Conservation (phyloP, 2,329 filamentous ascomycete genomes). For the Zymoseptoria crescenta region DNA sequence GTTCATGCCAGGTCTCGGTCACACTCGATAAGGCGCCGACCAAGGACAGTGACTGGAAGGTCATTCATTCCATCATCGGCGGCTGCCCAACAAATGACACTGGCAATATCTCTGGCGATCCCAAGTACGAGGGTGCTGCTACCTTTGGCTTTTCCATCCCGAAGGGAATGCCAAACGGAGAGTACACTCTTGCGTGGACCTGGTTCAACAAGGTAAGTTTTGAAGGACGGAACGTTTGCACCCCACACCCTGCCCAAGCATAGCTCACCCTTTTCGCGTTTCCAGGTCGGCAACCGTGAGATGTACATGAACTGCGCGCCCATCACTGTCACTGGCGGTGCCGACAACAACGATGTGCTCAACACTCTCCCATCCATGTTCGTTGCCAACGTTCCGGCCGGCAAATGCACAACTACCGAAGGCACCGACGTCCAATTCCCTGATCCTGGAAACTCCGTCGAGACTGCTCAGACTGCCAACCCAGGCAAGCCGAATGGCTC, state of each 20-base stretch:
- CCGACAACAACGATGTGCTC: conserved; percentile 41
- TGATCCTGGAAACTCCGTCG: conserved; percentile 44
- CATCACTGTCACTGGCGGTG: conserved; percentile 51
- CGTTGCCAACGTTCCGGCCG: conserved; percentile 49
- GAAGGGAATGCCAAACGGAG: conserved; percentile 61
- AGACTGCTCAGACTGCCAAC: conserved; percentile 12
- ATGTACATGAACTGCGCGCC: conserved; percentile 97
- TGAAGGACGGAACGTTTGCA: too few species aligned
- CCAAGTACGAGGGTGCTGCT: conserved; percentile 24
- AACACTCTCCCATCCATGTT: conserved; percentile 62
- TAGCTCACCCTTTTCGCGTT: too few species aligned
- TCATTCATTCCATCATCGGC: conserved; percentile 80
- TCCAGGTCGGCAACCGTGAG: conserved; percentile 85
- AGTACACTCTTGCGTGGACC: conserved; percentile 83
- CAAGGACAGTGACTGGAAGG: conserved; percentile 65
- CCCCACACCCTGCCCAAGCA: too few species aligned
- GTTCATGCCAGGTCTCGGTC: conserved; percentile 80
- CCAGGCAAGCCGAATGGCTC: conserved; percentile 8
- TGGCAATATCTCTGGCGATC: conserved; percentile 29
- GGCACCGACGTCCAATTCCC: conserved; percentile 51
- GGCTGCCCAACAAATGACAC: conserved; percentile 68
- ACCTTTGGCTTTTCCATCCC: conserved; percentile 69
- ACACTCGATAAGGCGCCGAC: conserved; percentile 70
- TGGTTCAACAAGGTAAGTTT: conserved; percentile 84
- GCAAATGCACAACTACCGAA: conserved; percentile 47